phyloP scores from a whole-genome alignment of 257 asterid genomes.

The Echites panduratus region DNA sequence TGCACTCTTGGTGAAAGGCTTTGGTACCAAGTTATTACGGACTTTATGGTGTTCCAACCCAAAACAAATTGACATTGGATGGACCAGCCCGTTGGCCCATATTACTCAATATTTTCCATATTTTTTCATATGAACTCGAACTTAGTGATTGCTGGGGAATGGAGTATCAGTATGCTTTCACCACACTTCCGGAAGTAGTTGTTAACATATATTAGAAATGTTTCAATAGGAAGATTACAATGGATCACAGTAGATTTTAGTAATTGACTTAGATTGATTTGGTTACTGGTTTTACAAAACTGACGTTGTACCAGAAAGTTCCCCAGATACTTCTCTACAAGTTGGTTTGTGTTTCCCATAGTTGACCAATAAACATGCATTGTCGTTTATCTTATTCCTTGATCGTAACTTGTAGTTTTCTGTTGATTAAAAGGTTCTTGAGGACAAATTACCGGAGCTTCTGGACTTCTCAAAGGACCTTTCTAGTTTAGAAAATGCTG shows the following conservation, averaged over 20 bases:
- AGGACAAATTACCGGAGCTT: slow-evolving; percentile 81
- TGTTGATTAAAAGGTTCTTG: slow-evolving; percentile 55
- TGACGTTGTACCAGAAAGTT: no score
- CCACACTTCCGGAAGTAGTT: not conserved
- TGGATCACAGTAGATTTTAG: no score
- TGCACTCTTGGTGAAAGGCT: not conserved
- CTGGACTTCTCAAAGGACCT: slow-evolving; percentile 82
- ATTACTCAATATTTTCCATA: not conserved
- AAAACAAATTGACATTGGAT: not conserved
- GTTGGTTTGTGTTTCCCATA: not conserved
- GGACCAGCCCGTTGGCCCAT: not conserved
- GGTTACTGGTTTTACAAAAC: no score
- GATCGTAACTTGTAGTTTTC: not conserved
- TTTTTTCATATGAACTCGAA: not conserved
- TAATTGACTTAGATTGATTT: no score
- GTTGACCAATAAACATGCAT: slow-evolving; percentile 1
- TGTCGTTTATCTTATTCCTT: not conserved
- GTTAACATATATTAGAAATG: no score
- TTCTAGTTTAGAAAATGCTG: slow-evolving; percentile 73
- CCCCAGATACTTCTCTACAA: no score
- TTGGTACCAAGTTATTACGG: not conserved
- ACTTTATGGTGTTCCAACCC: not conserved
- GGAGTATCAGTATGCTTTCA: not conserved
- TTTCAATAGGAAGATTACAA: no score
- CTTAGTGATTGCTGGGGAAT: not conserved